These are phyloP conservation scores for Exserohilum rostratum DNA, from an alignment of 2,329 filamentous ascomycete genomes.

Conservation along the genomic window DNA sequence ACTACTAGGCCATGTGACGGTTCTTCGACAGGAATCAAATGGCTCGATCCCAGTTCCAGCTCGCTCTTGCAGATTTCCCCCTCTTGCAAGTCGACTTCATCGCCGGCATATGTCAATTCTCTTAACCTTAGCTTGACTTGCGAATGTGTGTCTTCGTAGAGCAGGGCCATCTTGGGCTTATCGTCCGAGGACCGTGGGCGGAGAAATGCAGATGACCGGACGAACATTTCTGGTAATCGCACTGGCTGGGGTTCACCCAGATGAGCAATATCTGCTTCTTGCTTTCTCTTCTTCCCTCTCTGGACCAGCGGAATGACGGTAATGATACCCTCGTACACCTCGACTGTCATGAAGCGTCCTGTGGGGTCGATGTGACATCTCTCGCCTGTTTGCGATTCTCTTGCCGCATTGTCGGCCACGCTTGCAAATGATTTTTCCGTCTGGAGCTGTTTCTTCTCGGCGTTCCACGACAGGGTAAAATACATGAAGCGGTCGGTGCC, in stretches of 20 bases:
- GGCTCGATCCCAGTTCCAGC: slow-evolving; percentile 65
- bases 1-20: slow-evolving; percentile 60
- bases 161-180: slow-evolving; percentile 66
- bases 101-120: slow-evolving; percentile 59
- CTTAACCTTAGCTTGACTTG: slow-evolving; percentile 61
- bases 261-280: slow-evolving; percentile 59
- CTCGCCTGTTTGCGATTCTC: slow-evolving; percentile 82
- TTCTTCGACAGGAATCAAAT: slow-evolving; percentile 65
- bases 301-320: slow-evolving; percentile 67
- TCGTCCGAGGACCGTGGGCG: slow-evolving; percentile 58
- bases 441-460: slow-evolving; percentile 57
- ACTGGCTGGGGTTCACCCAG: slow-evolving; percentile 67
- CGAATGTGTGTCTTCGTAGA: slow-evolving; percentile 68
- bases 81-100: slow-evolving; percentile 61
- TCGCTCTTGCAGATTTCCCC: slow-evolving; percentile 59
- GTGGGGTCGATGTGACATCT: slow-evolving; percentile 84
- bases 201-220: slow-evolving; percentile 70
- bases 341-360: slow-evolving; percentile 69
- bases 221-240: slow-evolving; percentile 69
- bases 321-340: slow-evolving; percentile 72
- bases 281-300: slow-evolving; percentile 57
- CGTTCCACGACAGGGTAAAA: slow-evolving; percentile 87
- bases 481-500: slow-evolving; percentile 90
- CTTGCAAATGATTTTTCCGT: slow-evolving; percentile 66
- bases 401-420: slow-evolving; percentile 64